These are phyloP conservation scores for Kuraishia piskuri DNA, from an alignment of 805 yeast species.

Conservation along the genomic window DNA sequence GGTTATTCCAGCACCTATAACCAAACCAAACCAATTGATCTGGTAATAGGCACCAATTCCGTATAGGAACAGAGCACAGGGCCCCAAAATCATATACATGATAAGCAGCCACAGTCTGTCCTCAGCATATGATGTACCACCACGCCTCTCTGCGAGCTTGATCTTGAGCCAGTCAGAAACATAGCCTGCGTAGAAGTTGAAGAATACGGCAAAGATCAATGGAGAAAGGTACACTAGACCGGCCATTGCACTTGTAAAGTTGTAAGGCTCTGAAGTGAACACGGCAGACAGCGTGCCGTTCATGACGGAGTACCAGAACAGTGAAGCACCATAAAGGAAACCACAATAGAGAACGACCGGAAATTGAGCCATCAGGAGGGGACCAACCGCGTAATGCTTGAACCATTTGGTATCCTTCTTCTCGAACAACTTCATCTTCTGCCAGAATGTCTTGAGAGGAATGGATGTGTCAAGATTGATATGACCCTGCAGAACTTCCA, in stretches of 20 bases:
- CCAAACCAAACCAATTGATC: slow-evolving; percentile 46
- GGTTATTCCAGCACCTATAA: slow-evolving; percentile 45
- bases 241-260: slow-evolving; percentile 35
- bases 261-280: slow-evolving; percentile 39
- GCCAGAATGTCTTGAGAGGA: slow-evolving; percentile 9
- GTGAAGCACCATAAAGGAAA: slow-evolving; percentile 39
- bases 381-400: slow-evolving; percentile 24
- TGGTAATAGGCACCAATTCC: slow-evolving; percentile 55
- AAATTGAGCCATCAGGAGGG: slow-evolving; percentile 31
- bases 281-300: slow-evolving; percentile 41
- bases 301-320: slow-evolving; percentile 39
- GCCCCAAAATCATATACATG: slow-evolving; percentile 40
- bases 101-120: slow-evolving; percentile 47
- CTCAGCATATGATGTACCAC: slow-evolving; percentile 48
- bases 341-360: slow-evolving; percentile 60
- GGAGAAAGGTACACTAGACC: slow-evolving; percentile 51
- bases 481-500: not conserved
- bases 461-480: not conserved
- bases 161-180: slow-evolving; percentile 44
- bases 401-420: slow-evolving; percentile 16
- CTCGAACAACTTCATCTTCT: slow-evolving; percentile 26
- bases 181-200: slow-evolving; percentile 39
- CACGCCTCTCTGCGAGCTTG: slow-evolving; percentile 35
- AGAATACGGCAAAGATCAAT: slow-evolving; percentile 33
- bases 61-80: slow-evolving; percentile 48